phyloP scores from a whole-genome alignment of 345 rosid genomes.

The Citrus medica region DNA sequence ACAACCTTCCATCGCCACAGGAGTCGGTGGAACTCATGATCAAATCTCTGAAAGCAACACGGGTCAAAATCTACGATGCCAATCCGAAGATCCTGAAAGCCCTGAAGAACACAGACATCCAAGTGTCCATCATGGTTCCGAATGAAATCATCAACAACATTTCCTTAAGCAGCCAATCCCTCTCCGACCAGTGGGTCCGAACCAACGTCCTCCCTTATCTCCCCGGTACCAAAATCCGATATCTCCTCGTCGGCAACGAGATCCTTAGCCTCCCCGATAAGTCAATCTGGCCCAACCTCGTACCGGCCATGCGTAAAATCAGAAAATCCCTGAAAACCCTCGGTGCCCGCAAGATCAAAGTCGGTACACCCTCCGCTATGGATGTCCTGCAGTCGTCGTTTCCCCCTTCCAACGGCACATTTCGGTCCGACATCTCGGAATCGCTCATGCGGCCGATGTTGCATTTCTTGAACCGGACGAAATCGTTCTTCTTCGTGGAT shows the following conservation, averaged over 20 bases:
- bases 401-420: slow-evolving; percentile 87
- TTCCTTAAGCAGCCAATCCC: slow-evolving; percentile 32
- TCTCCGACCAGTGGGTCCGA: slow-evolving; percentile 61
- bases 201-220: slow-evolving; percentile 54
- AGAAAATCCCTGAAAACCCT: slow-evolving; percentile 43
- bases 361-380: slow-evolving; percentile 68
- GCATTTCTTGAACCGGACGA: slow-evolving; percentile 80
- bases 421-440: slow-evolving; percentile 59
- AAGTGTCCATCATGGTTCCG: slow-evolving; percentile 68
- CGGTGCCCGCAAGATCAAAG: slow-evolving; percentile 56
- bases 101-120: slow-evolving; percentile 45
- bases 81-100: slow-evolving; percentile 59
- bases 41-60: slow-evolving; percentile 46
- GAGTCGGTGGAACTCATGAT: slow-evolving; percentile 41
- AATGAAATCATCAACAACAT: slow-evolving; percentile 53
- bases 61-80: slow-evolving; percentile 77
- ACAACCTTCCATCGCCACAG: slow-evolving; percentile 60
- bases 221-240: slow-evolving; percentile 67
- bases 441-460: slow-evolving; percentile 68
- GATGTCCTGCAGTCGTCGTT: slow-evolving; percentile 67
- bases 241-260: slow-evolving; percentile 87
- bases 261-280: slow-evolving; percentile 47
- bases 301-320: slow-evolving; percentile 81
- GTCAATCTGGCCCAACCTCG: slow-evolving; percentile 51
- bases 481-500: slow-evolving; percentile 79